Evolutionary conservation across 306 rosid genomes (phyloP).

Genomic region (Quercus aquifolioides): DNA sequence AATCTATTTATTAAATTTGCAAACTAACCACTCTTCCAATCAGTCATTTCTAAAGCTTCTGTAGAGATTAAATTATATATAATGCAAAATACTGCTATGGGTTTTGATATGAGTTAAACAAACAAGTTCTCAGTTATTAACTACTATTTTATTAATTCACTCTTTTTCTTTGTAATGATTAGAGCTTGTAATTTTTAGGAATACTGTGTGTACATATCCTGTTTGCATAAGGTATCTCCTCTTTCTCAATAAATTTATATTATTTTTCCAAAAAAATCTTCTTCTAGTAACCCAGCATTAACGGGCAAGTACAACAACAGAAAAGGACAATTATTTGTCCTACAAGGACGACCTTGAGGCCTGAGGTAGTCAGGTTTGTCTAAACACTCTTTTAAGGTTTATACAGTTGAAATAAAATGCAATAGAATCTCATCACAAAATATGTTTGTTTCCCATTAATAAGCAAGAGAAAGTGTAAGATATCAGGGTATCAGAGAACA

Average conservation of each 20-base stretch:
- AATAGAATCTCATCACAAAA: not conserved
- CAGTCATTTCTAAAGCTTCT: not conserved
- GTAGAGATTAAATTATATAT: not conserved
- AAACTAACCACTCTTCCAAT: not conserved
- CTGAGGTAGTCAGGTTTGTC: too few species aligned
- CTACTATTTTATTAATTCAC: too few species aligned
- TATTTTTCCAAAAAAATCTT: too few species aligned
- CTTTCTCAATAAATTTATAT: too few species aligned
- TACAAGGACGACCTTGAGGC: too few species aligned
- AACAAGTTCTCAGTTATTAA: not conserved
- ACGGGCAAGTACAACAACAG: not conserved
- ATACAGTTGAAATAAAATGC: not conserved
- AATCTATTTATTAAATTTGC: not conserved
- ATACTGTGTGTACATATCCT: too few species aligned
- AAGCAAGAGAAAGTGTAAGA: not conserved
- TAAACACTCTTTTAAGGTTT: not conserved
- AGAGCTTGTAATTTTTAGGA: too few species aligned
- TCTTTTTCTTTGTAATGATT: too few species aligned
- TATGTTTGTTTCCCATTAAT: not conserved
- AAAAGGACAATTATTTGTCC: not conserved
- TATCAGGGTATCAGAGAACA: not conserved
- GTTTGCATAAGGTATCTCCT: too few species aligned
- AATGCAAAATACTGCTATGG: not conserved
- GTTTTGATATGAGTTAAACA: not conserved
- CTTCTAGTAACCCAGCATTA: not conserved